These are phyloP conservation scores for Mallotus japonicus DNA, from an alignment of 441 rosid species.

Conservation along the genomic window DNA sequence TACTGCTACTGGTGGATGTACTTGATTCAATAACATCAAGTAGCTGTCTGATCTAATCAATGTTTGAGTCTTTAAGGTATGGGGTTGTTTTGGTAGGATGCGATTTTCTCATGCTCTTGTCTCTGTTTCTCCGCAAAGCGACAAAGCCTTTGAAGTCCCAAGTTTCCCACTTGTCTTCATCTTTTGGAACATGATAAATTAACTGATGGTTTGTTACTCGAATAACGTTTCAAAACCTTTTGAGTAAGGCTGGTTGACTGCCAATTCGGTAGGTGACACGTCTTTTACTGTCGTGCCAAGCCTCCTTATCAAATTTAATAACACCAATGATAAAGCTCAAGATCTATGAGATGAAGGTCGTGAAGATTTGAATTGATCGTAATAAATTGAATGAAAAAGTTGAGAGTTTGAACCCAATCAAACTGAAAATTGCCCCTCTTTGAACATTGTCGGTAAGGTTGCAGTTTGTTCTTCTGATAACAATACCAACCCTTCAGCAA, in stretches of 20 bases:
- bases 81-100: conserved; percentile 4
- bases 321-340: no score
- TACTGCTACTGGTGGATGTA: background rate
- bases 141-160: background rate
- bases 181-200: background rate
- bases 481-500: background rate
- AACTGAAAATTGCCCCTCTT: background rate
- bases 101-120: conserved; percentile 4
- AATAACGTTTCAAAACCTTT: background rate
- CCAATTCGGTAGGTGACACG: background rate
- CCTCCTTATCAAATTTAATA: background rate
- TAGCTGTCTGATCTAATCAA: conserved; percentile 3
- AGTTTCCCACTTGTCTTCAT: background rate
- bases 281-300: background rate
- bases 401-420: no score
- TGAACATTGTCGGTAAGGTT: no score
- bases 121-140: background rate
- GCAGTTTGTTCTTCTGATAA: no score
- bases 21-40: background rate
- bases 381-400: no score
- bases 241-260: background rate
- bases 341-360: no score
- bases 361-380: no score
- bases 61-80: background rate
- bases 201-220: background rate